Percentiles rank a stretch among this genome's conserved stretches.
Conservation (phyloP, 768 basidiomycete species). For the Tricholoma sp. region DNA sequence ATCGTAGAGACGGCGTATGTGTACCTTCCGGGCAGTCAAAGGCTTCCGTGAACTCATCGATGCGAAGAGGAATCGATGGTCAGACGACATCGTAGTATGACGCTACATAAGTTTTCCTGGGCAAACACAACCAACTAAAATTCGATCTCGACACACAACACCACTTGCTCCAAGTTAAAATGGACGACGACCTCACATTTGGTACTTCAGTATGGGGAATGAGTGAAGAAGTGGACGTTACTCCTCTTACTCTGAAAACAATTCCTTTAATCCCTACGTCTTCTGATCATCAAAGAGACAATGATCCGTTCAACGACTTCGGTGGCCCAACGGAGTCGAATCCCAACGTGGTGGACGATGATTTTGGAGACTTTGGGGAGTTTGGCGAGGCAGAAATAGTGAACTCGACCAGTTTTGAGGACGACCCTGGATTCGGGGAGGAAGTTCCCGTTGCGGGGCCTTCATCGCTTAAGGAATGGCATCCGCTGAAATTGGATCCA, state of each 20-base stretch:
- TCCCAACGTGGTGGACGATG: constrained; percentile 57
- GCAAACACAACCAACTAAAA: constrained; percentile 29
- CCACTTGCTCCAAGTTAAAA: constrained; percentile 19
- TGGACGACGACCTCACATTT: constrained; percentile 73
- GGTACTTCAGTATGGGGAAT: constrained; percentile 72
- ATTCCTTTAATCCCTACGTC: constrained; percentile 19
- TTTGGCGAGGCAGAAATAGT: constrained; percentile 60
- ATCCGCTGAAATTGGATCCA: constrained; percentile 60
- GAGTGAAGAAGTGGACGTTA: constrained; percentile 29
- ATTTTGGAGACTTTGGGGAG: constrained; percentile 86
- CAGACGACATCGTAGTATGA: constrained; percentile 21
- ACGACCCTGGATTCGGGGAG: constrained; percentile 30
- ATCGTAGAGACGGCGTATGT: constrained; percentile 72
- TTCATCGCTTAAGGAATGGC: constrained; percentile 45
- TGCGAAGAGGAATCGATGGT: constrained; percentile 57
- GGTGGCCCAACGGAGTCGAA: constrained; percentile 44
- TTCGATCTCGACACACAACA: constrained; percentile 8
- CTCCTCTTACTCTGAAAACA: constrained; percentile 23
- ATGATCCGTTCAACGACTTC: constrained; percentile 48
- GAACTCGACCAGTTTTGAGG: constrained; percentile 30
- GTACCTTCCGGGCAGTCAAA: constrained; percentile 56
- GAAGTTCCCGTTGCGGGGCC: constrained; percentile 37
- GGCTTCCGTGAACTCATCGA: constrained; percentile 46
- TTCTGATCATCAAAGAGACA: constrained; percentile 25
- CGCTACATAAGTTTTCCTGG: background rate